Percentiles rank a stretch among this genome's conserved stretches.
These are phyloP conservation scores for Limonomyces culmigenus DNA, from an alignment of 1,284 basidiomycete species.

Conservation along the genomic window DNA sequence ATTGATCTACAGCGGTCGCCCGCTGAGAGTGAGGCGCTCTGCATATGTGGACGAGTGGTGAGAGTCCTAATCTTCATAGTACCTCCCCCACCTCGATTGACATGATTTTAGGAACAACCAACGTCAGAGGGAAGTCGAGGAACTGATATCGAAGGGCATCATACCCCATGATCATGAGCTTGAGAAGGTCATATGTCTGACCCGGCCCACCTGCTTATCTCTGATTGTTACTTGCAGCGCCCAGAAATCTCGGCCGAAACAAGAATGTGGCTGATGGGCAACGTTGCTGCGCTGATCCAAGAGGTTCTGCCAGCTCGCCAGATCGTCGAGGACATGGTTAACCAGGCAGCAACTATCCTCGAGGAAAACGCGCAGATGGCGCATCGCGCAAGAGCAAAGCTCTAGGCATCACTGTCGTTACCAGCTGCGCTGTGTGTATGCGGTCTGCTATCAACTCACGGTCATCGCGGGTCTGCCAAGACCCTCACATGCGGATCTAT, in stretches of 20 bases:
- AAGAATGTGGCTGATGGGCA: not conserved
- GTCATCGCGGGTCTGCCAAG: no score
- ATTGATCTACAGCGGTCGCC: conserved; percentile 70
- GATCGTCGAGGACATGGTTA: conserved; percentile 72
- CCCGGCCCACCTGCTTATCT: no score
- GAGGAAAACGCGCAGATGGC: no score
- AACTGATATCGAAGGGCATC: conserved; percentile 46
- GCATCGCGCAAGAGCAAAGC: no score
- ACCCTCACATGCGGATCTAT: no score
- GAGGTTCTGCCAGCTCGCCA: conserved; percentile 63
- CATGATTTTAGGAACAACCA: conserved; percentile 32
- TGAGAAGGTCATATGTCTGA: no score
- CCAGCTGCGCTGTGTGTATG: no score
- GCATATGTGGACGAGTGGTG: conserved; percentile 56
- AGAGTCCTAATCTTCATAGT: conserved; percentile 10
- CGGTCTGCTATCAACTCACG: no score
- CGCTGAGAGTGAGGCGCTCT: conserved; percentile 67
- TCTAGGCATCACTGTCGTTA: no score
- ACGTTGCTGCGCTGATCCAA: conserved; percentile 56
- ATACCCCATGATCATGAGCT: conserved; percentile 67
- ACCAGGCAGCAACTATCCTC: conserved; percentile 50
- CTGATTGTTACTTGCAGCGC: no score
- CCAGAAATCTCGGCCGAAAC: not conserved
- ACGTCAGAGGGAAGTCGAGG: conserved; percentile 38
- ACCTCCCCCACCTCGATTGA: not conserved